Evolutionary conservation across 495 filamentous ascomycete genomes (phyloP).

Genomic region (Penicillium paradoxum): DNA sequence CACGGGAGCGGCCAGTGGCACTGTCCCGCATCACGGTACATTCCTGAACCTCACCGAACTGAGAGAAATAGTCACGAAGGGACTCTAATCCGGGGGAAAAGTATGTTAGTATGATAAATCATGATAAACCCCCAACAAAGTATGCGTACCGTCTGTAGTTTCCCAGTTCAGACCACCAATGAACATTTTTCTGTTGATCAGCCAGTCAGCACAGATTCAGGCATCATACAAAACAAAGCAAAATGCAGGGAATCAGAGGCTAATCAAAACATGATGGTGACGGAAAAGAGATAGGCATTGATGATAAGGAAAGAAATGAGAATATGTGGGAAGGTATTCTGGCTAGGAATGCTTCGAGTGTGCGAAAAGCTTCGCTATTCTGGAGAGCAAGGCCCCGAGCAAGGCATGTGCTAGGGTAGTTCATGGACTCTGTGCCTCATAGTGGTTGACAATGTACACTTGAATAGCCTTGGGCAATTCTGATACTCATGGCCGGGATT

Average conservation of each 20-base stretch:
- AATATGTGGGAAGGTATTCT: neutral
- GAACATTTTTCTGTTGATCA: conserved; percentile 85
- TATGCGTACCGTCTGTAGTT: conserved; percentile 84
- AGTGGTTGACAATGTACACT: neutral
- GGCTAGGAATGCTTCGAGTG: neutral
- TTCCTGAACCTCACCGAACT: conserved; percentile 95
- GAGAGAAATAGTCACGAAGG: conserved; percentile 95
- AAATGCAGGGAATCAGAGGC: neutral
- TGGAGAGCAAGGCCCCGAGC: neutral
- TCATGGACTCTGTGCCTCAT: neutral
- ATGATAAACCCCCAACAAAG: neutral
- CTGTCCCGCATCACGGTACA: conserved; percentile 98
- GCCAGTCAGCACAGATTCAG: conserved; percentile 11
- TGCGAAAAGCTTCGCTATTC: neutral
- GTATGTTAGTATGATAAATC: conserved; percentile 5
- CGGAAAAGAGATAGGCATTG: neutral
- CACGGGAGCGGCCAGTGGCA: conserved; percentile 85
- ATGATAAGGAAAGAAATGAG: neutral
- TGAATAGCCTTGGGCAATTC: neutral
- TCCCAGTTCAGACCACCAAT: conserved; percentile 99
- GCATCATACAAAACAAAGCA: neutral
- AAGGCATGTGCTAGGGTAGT: neutral
- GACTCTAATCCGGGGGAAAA: conserved; percentile 59
- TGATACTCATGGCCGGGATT: conserved; percentile 6
- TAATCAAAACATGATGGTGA: neutral